phyloP scores from a whole-genome alignment of 257 asterid genomes.

The Lantana camara region DNA sequence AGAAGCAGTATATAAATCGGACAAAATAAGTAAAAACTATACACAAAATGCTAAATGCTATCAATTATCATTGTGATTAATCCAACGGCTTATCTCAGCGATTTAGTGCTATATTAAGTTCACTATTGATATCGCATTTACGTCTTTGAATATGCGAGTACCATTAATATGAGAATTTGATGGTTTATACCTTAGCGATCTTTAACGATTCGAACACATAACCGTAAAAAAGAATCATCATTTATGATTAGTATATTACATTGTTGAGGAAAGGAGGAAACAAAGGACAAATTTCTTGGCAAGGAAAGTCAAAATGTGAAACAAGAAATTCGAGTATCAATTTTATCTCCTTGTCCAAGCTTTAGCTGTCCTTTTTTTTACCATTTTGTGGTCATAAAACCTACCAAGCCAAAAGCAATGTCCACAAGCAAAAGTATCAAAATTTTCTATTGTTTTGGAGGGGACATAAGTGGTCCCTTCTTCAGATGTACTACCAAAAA shows the following conservation, averaged over 20 bases:
- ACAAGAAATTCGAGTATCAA: slow-evolving; percentile 5
- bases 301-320: slow-evolving; percentile 27
- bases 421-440: slow-evolving; percentile 14
- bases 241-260: background rate
- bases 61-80: no score
- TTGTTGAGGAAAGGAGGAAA: slow-evolving; percentile 24
- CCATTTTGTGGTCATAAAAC: slow-evolving; percentile 18
- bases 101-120: no score
- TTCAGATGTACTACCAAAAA: slow-evolving; percentile 12
- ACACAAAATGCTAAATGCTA: no score
- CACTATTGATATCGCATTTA: no score
- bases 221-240: no score
- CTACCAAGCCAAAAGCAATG: slow-evolving; percentile 16
- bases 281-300: slow-evolving; percentile 26
- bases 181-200: no score
- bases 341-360: slow-evolving; percentile 31
- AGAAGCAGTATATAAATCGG: no score
- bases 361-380: slow-evolving; percentile 34
- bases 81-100: no score
- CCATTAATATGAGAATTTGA: no score
- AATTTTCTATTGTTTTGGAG: background rate
- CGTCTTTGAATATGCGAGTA: no score
- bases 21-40: no score
- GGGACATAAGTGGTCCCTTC: slow-evolving; percentile 5
- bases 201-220: no score